These are phyloP conservation scores for Austroboletus niveus DNA, from an alignment of 1,284 basidiomycete species.

Conservation along the genomic window DNA sequence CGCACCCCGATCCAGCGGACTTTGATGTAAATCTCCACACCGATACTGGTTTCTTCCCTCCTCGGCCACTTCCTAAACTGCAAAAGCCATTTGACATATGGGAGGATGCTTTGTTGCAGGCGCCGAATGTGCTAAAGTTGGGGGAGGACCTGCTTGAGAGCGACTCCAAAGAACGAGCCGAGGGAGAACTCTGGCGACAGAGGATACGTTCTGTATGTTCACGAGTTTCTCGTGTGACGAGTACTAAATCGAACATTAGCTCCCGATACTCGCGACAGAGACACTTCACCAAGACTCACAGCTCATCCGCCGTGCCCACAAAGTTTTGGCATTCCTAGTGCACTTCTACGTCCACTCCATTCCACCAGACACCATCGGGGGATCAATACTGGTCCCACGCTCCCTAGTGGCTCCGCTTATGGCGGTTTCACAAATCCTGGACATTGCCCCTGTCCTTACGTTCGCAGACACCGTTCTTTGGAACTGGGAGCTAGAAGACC, in stretches of 20 bases:
- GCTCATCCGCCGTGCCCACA: conserved; percentile 78
- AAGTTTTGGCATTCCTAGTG: conserved; percentile 85
- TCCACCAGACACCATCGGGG: conserved; percentile 42
- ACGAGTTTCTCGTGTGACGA: conserved; percentile 3
- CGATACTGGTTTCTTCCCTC: conserved; percentile 88
- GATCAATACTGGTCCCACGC: conserved; percentile 61
- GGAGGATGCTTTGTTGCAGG: conserved; percentile 67
- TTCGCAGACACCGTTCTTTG: conserved; percentile 96
- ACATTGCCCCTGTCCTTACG: conserved; percentile 90
- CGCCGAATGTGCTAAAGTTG: conserved; percentile 56
- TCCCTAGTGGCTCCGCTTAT: conserved; percentile 82
- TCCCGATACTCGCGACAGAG: conserved; percentile 63
- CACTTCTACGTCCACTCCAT: conserved; percentile 90
- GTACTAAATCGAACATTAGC: conserved; percentile 42
- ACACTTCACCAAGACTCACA: conserved; percentile 53
- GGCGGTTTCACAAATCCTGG: conserved; percentile 71
- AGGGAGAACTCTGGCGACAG: conserved; percentile 67
- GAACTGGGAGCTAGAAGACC: conserved; percentile 77
- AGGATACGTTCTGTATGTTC: conserved; percentile 60
- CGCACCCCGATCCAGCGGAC: conserved; percentile 39
- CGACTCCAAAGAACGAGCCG: conserved; percentile 46
- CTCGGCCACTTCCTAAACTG: conserved; percentile 61
- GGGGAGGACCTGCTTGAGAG: conserved; percentile 56
- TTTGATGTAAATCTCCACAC: conserved; percentile 77
- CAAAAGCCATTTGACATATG: conserved; percentile 60